Percentiles rank a stretch among this genome's conserved stretches.
Conservation (phyloP, 1,284 basidiomycete genomes). For the Lignosus rhinocerotis region DNA sequence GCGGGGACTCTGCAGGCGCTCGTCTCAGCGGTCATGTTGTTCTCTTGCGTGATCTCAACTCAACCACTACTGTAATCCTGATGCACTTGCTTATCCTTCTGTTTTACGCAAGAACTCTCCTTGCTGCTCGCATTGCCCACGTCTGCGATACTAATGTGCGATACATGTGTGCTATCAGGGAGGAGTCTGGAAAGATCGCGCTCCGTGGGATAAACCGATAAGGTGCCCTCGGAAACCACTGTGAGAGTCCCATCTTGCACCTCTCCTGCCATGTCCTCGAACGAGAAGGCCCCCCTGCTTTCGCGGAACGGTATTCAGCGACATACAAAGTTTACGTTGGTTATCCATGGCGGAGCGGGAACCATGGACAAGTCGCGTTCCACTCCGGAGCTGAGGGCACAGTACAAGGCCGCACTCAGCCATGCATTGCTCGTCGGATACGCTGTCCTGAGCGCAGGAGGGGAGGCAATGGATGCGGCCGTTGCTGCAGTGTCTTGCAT, state of each 20-base stretch:
- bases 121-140: no score
- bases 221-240: no score
- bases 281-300: conserved; percentile 6
- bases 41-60: no score
- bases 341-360: conserved; percentile 81
- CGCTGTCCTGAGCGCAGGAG: conserved; percentile 59
- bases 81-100: no score
- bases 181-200: no score
- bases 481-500: conserved; percentile 72
- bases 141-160: no score
- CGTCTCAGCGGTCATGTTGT: no score
- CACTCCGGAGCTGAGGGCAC: conserved; percentile 61
- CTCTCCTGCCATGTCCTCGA: conserved; percentile 2
- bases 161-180: no score
- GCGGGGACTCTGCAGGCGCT: no score
- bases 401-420: conserved; percentile 57
- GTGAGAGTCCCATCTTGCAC: not conserved
- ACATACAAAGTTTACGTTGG: conserved; percentile 47
- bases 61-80: no score
- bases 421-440: conserved; percentile 64
- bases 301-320: not conserved
- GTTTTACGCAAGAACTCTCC: no score
- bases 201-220: no score
- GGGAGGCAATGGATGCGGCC: conserved; percentile 82
- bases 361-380: conserved; percentile 59